Base-by-base conservation (phyloP, 2,329 filamentous ascomycete species). In the Fusarium marasasianum region DNA sequence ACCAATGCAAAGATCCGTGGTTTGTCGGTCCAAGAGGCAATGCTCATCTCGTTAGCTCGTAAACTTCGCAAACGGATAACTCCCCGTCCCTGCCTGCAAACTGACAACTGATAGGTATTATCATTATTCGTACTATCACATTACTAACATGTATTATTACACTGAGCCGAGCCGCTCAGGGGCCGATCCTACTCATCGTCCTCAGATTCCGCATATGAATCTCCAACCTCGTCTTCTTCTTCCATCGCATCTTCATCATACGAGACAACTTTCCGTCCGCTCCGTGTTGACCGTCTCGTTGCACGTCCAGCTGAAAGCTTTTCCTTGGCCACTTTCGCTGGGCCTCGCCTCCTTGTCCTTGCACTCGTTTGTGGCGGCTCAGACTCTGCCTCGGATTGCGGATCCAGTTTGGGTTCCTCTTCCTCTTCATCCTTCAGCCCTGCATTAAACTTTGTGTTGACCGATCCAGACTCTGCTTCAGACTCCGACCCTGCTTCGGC, bases 241-340 rank as follows among this genome's bases (percentile, higher is more conserved):
- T 65, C 71, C 24, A 61, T 63, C 13, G 55, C 68, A 20, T 68
- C 59, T 24, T 73, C 61, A 6, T 73, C 67, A 8, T 76, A 73
- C 6, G 59, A 73, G 22, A 72, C 50, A 13, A 53, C 58, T 26
- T 57, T 75, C 14, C 67, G 73, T 29, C 69, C 66, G 11, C 63
- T 62, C 18, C 74, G 71, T 26, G 69, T 76, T 45, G 75, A 78
- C 29, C 76, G 71, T 56, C 73, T 69, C 15, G 68, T 63, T 37
- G 45, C 68, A 22, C 33, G 53, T n/a, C 20, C 24, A 56, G 60
- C 44, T n/a, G 35, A n/a, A 44, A 45, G 53, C 15, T 57, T 50
- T 29, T 63, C 41, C 47, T 59, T 54, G 6, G 3, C 35, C 20
- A 44, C 56, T 37, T 75, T 73, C 15, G 47, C 50, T 17, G 48